Percentiles rank a stretch among this genome's conserved stretches.
Evolutionary conservation across 257 asterid genomes (phyloP).

Genomic region (Thymus mandschuricus): DNA sequence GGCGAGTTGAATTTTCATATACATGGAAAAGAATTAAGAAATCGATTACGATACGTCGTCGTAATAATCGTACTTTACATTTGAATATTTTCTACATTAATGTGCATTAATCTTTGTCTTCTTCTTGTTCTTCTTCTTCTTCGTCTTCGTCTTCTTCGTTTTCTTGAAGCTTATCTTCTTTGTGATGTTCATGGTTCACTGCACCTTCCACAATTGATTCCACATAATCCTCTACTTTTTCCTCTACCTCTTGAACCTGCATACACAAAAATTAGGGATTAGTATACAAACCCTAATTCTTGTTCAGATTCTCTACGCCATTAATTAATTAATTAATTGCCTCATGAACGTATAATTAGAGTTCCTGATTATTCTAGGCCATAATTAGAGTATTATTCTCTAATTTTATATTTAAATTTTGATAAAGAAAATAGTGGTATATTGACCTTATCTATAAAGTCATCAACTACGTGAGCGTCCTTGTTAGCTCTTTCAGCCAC

Average conservation of each 20-base stretch:
- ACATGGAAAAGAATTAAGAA: constrained; percentile 8
- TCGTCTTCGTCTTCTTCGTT: constrained; percentile 8
- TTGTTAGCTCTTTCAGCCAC: constrained; percentile 48
- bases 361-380: too few relatives aligned
- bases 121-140: constrained; percentile 6
- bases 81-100: neutral
- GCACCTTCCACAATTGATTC: constrained; percentile 37
- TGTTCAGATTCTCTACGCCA: too few relatives aligned
- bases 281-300: neutral
- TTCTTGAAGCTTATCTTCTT: neutral
- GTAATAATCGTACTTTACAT: neutral
- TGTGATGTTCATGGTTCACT: constrained; percentile 10
- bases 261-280: neutral
- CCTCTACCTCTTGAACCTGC: constrained; percentile 54
- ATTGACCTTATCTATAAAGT: constrained; percentile 54
- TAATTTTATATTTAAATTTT: too few relatives aligned
- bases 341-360: too few relatives aligned
- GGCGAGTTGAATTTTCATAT: neutral
- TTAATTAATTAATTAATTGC: too few relatives aligned
- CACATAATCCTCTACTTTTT: constrained; percentile 37
- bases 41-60: neutral
- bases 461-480: constrained; percentile 50
- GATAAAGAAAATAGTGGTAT: too few relatives aligned
- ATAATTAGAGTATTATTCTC: too few relatives aligned
- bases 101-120: constrained; percentile 6